A percentile compares a stretch with the other conserved stretches of the same genome.
These are phyloP conservation scores for Lactifluus subvellereus DNA, from an alignment of 768 basidiomycete genomes.

Conservation along the genomic window DNA sequence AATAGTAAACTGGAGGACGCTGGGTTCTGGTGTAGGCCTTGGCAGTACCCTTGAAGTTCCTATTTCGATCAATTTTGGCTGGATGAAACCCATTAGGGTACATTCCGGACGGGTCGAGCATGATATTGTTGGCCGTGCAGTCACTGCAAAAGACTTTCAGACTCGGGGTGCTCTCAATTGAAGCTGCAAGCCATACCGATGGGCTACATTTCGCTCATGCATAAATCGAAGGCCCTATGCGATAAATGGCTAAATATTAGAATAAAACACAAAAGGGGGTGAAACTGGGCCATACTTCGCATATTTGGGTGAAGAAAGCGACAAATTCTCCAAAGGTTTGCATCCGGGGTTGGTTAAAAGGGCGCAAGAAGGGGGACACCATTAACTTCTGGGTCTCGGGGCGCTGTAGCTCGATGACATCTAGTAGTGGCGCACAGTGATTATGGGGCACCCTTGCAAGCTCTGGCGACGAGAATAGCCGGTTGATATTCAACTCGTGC, in stretches of 20 bases:
- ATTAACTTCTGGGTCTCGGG: conserved; percentile 23
- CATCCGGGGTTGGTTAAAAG: conserved; percentile 30
- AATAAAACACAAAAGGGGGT: background rate
- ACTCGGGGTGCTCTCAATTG: no score
- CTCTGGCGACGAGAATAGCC: conserved; percentile 19
- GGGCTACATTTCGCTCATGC: conserved; percentile 27
- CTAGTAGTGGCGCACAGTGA: conserved; percentile 28
- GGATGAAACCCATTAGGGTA: conserved; percentile 32
- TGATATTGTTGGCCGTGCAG: conserved; percentile 25
- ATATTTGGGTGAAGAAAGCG: conserved; percentile 31
- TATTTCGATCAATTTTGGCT: conserved; percentile 11
- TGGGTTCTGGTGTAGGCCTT: conserved; percentile 26
- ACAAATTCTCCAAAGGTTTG: conserved; percentile 35
- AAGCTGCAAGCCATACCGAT: conserved; percentile 27
- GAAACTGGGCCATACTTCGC: conserved; percentile 29
- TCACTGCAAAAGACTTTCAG: conserved; percentile 2
- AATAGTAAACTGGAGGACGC: conserved; percentile 28
- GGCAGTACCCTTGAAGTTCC: conserved; percentile 26
- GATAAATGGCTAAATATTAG: background rate
- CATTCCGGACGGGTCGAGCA: conserved; percentile 29
- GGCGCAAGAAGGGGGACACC: conserved; percentile 33
- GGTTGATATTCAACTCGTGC: conserved; percentile 8
- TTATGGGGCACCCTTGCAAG: conserved; percentile 27
- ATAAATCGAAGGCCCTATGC: conserved; percentile 27
- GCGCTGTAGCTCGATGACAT: conserved; percentile 22